Evolutionary conservation across 2,329 filamentous ascomycete species (phyloP), one percentile per base, ranked within the genome.

Genomic region (Atkinsonella texensis): DNA sequence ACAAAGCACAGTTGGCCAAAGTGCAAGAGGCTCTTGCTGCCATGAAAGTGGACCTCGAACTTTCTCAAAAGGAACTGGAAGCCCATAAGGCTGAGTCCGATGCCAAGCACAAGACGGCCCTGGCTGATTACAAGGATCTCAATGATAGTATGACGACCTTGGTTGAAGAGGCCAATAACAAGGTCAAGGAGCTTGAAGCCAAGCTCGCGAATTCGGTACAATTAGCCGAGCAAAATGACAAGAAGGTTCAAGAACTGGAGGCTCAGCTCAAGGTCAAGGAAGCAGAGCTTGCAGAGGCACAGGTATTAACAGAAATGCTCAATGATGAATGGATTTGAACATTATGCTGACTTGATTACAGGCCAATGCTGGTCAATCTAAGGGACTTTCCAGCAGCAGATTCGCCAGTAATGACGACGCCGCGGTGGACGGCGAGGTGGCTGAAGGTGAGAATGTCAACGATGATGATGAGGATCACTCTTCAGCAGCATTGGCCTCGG

Each of bases 401-500:
- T 80, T 74, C 60, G 78, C 78, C 52, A 65, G 67, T 49, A 63
- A 62, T 48, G 63, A 62, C 48, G 60, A 63, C 52, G 61, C 58
- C 47, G 65, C 66, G 56, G 61, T 64, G 45, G 58, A 67, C 58
- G 65, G 67, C 52, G 63, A 62, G 47, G 62, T 65, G 62, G 70
- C 70, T 64, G 75, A 76, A 77, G 79, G 76, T 77, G 79, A 83
- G 79, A 70, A 71, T 63, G 70, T 70, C 64, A 69, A 70, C 60
- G 73, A 79, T 61, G 80, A 70, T 64, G 69, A 70, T 61, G 74
- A 78, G 61, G 80, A 84, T 64, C 71, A 79, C 71, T 80, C 79
- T 67, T 83, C 80, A 64, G 72, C 74, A 65, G 81, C 80, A 68
- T 73, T 84, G 69, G 80, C 80, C 71, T 79, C 77, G 80, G 81